These are phyloP conservation scores for Blastobotrys elegans DNA, from an alignment of 1,139 yeast species.

Conservation along the genomic window DNA sequence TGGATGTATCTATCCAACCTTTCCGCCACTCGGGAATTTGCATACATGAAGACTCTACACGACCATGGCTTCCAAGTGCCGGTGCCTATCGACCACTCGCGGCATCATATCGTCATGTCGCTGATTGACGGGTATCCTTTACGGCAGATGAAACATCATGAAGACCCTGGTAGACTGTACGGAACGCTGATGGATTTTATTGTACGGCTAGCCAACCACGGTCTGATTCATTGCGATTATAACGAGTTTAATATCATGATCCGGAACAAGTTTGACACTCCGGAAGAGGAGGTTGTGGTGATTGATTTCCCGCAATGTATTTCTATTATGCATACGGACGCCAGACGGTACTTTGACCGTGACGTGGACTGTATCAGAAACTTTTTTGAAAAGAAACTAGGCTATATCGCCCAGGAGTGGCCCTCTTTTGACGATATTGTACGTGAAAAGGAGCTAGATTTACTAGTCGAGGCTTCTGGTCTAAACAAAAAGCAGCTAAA, in stretches of 20 bases:
- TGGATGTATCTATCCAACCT: slow-evolving; percentile 92
- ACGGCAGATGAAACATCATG: slow-evolving; percentile 72
- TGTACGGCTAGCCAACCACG: slow-evolving; percentile 77
- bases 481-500: slow-evolving; percentile 66
- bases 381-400: slow-evolving; percentile 74
- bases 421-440: slow-evolving; percentile 75
- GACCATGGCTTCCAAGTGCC: slow-evolving; percentile 83
- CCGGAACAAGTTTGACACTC: slow-evolving; percentile 53
- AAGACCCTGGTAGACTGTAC: slow-evolving; percentile 64
- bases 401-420: slow-evolving; percentile 71
- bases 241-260: slow-evolving; percentile 95
- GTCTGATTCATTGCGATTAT: slow-evolving; percentile 94
- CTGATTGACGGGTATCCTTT: slow-evolving; percentile 83
- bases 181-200: slow-evolving; percentile 82
- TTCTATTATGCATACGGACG: slow-evolving; percentile 85
- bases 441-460: slow-evolving; percentile 67
- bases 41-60: slow-evolving; percentile 73
- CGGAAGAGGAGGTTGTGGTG: slow-evolving; percentile 62
- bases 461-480: slow-evolving; percentile 88
- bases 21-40: slow-evolving; percentile 90
- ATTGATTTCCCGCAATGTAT: slow-evolving; percentile 99
- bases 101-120: slow-evolving; percentile 93
- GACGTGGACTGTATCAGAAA: slow-evolving; percentile 86
- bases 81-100: slow-evolving; percentile 77
- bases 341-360: slow-evolving; percentile 79